phyloP scores from a whole-genome alignment of 495 filamentous ascomycete genomes.

The Parachaetomium inaequale region DNA sequence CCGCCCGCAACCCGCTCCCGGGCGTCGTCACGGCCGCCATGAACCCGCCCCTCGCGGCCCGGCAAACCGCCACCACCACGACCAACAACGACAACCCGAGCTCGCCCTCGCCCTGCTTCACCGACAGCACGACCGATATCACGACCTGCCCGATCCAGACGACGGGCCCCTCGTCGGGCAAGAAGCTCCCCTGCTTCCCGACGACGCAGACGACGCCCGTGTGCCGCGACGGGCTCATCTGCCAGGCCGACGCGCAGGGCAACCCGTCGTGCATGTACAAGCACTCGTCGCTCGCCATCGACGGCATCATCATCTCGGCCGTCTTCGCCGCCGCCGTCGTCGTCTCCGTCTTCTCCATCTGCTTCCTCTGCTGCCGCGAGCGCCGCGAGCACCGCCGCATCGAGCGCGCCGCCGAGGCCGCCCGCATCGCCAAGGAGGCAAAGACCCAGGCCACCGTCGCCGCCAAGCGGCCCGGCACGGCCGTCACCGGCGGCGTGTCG shows the following conservation, averaged over 20 bases:
- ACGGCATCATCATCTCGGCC: constrained; percentile 43
- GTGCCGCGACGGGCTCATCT: constrained; percentile 47
- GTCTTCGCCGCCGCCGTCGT: constrained; percentile 37
- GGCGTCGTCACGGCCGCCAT: constrained; percentile 15
- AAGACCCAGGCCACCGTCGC: constrained; percentile 25
- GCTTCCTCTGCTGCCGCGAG: constrained; percentile 43
- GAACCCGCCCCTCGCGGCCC: not conserved
- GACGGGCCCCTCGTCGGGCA: constrained; percentile 32
- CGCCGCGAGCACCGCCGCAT: constrained; percentile 32
- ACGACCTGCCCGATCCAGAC: constrained; percentile 38
- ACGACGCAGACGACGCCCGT: constrained; percentile 30
- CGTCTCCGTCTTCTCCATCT: constrained; percentile 30
- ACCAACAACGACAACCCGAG: constrained; percentile 10
- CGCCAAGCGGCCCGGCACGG: constrained; percentile 38
- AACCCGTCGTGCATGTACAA: constrained; percentile 43
- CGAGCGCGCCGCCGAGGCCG: constrained; percentile 33
- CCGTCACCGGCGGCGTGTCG: constrained; percentile 71
- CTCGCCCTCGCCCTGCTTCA: constrained; percentile 39
- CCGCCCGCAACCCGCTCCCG: constrained; percentile 23
- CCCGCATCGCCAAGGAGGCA: constrained; percentile 37
- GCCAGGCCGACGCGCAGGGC: constrained; percentile 36
- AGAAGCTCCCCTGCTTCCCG: constrained; percentile 37
- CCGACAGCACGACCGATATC: constrained; percentile 28
- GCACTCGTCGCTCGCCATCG: constrained; percentile 32
- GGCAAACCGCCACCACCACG: constrained; percentile 2